Conservation (phyloP, 192 early-diverging fungal species). For the Dimargaris cristalligena region DNA sequence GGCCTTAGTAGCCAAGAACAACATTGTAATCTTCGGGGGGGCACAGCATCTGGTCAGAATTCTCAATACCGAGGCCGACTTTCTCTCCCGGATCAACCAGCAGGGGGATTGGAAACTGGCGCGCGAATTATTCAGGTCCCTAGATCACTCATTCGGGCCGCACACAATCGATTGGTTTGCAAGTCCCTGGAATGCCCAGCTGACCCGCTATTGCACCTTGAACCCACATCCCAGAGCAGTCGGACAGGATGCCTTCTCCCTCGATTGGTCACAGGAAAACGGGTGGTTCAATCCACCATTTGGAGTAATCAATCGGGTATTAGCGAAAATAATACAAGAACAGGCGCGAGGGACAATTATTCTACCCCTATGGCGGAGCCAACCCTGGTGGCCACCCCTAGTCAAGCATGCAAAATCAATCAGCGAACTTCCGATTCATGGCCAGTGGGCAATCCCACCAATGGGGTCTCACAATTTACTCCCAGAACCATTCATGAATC, state of each 20-base stretch:
- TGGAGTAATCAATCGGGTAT: not conserved
- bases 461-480: not conserved
- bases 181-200: not conserved
- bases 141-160: not conserved
- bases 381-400: constrained; percentile 1
- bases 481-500: not conserved
- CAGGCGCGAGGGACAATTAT: not conserved
- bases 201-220: not conserved
- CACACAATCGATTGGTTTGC: constrained; percentile 8
- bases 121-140: not conserved
- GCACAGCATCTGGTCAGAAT: not conserved
- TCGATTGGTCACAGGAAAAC: not conserved
- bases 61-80: not conserved
- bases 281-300: constrained; percentile 7
- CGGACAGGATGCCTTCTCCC: not conserved
- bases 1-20: not conserved
- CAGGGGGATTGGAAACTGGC: not conserved
- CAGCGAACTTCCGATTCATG: not conserved
- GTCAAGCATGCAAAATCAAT: not conserved
- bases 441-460: not conserved
- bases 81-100: constrained; percentile 1
- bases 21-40: not conserved
- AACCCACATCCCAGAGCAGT: not conserved
- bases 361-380: not conserved
- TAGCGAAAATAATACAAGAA: not conserved